Evolutionary conservation across 2,329 filamentous ascomycete species (phyloP).

Genomic region (Fusarium xyrophilum): DNA sequence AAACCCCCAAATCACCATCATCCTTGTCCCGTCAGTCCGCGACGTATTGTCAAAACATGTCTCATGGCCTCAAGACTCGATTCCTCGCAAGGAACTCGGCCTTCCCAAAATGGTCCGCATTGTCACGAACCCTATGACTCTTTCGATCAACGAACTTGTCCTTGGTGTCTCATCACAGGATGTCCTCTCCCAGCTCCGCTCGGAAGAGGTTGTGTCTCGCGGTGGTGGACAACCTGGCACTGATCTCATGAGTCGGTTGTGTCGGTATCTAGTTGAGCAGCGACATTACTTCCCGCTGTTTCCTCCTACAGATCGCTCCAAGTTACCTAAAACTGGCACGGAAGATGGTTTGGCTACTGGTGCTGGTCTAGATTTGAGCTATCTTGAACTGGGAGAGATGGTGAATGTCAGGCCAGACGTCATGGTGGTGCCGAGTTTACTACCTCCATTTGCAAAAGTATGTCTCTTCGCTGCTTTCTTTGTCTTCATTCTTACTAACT

Average conservation of each 20-base stretch:
- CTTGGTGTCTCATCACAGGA: conserved; percentile 86
- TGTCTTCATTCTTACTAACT: conserved; percentile 12
- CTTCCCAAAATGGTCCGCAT: conserved; percentile 78
- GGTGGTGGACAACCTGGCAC: conserved; percentile 33
- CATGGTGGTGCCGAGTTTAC: conserved; percentile 78
- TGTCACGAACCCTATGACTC: conserved; percentile 88
- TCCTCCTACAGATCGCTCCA: conserved; percentile 75
- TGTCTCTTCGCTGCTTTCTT: conserved; percentile 29
- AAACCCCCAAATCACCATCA: conserved; percentile 79
- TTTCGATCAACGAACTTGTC: conserved; percentile 86
- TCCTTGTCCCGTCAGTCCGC: conserved; percentile 83
- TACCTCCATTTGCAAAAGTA: conserved; percentile 90
- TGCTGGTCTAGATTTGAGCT: conserved; percentile 81
- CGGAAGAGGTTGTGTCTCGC: conserved; percentile 65
- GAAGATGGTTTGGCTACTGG: conserved; percentile 70
- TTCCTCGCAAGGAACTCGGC: conserved; percentile 74
- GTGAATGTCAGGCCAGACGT: conserved; percentile 85
- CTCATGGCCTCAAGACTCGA: conserved; percentile 75
- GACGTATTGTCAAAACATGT: conserved; percentile 84
- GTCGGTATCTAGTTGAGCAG: conserved; percentile 84
- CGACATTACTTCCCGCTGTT: conserved; percentile 90
- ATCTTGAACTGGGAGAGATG: conserved; percentile 90
- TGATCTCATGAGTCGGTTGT: conserved; percentile 73
- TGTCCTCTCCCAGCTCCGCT: conserved; percentile 79
- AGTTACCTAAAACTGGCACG: conserved; percentile 69